Conservation (phyloP, 192 early-diverging fungal genomes). For the Rhizoclosmatium sp. region DNA sequence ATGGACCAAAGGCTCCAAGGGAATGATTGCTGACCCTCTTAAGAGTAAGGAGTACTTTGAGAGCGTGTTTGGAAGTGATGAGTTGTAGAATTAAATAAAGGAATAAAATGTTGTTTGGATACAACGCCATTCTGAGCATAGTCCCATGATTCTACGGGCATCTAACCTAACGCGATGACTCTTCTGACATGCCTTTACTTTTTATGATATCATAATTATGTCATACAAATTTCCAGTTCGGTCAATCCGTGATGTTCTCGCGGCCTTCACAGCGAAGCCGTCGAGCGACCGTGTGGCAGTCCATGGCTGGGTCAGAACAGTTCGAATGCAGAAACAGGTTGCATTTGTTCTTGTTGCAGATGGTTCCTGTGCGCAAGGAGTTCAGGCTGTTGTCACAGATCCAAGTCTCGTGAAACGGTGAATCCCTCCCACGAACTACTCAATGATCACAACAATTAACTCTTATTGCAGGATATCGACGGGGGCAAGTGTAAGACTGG, state of each 20-base stretch:
- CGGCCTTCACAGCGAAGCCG: background rate
- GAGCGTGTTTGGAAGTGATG: conserved; percentile 28
- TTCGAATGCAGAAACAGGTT: conserved; percentile 78
- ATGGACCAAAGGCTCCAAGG: conserved; percentile 78
- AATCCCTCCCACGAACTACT: conserved; percentile 19
- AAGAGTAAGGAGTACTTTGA: conserved; percentile 76
- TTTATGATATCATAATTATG: background rate
- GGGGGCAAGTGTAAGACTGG: conserved; percentile 76
- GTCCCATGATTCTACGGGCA: too few species aligned
- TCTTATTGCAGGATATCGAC: conserved; percentile 46
- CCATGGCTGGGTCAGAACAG: conserved; percentile 84
- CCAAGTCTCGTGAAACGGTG: conserved; percentile 63
- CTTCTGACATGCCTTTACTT: too few species aligned
- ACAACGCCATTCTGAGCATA: background rate
- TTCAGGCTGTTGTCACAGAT: conserved; percentile 70
- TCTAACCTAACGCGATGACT: too few species aligned
- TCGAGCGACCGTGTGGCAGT: conserved; percentile 50
- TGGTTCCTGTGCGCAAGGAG: conserved; percentile 72
- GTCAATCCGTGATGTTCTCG: background rate
- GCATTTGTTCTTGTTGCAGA: conserved; percentile 83
- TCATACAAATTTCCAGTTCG: conserved; percentile 16
- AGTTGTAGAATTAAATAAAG: background rate
- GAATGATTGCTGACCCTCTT: conserved; percentile 77
- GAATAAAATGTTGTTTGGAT: background rate
- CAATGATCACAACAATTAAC: background rate